phyloP scores from a whole-genome alignment of 2,329 filamentous ascomycete genomes.

The Phyllosticta paracitricarpa region DNA sequence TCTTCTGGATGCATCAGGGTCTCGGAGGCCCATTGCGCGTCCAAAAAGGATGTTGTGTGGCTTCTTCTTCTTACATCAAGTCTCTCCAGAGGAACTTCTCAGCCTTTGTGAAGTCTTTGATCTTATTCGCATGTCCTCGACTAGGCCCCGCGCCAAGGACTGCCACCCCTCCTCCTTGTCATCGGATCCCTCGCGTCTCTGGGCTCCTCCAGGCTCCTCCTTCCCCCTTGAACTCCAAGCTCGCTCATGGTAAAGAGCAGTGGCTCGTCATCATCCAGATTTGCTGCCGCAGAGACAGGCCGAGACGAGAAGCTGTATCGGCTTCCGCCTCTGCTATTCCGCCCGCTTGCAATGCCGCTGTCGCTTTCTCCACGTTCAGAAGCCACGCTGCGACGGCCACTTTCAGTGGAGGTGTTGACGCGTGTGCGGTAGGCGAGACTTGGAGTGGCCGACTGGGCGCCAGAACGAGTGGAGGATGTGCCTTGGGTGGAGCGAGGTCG shows the following conservation, averaged over 20 bases:
- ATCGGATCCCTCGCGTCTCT: conserved; percentile 22
- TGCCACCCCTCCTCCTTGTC: conserved; percentile 3
- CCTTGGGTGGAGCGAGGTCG: conserved; percentile 2
- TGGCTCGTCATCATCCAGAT: conserved; percentile 55
- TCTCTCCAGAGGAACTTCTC: not conserved
- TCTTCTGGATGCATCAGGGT: too few relatives aligned
- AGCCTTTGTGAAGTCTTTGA: not conserved
- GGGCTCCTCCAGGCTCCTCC: conserved; percentile 28
- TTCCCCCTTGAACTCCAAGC: conserved; percentile 39
- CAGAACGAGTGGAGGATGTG: not conserved
- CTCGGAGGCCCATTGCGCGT: not conserved
- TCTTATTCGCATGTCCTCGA: not conserved
- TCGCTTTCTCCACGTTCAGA: conserved; percentile 9
- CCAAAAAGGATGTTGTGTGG: not conserved
- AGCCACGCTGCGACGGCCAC: conserved; percentile 3
- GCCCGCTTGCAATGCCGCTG: conserved; percentile 5
- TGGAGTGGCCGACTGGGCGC: not conserved
- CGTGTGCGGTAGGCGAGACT: conserved; percentile 7
- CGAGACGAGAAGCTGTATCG: conserved; percentile 38
- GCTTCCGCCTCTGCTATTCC: conserved; percentile 8
- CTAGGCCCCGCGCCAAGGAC: conserved; percentile 7
- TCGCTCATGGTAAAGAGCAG: conserved; percentile 66
- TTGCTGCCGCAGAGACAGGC: conserved; percentile 15
- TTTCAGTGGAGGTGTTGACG: not conserved
- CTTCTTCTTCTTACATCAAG: not conserved